These are phyloP conservation scores for Ailanthus altissimus DNA, from an alignment of 345 rosid genomes.

Conservation along the genomic window DNA sequence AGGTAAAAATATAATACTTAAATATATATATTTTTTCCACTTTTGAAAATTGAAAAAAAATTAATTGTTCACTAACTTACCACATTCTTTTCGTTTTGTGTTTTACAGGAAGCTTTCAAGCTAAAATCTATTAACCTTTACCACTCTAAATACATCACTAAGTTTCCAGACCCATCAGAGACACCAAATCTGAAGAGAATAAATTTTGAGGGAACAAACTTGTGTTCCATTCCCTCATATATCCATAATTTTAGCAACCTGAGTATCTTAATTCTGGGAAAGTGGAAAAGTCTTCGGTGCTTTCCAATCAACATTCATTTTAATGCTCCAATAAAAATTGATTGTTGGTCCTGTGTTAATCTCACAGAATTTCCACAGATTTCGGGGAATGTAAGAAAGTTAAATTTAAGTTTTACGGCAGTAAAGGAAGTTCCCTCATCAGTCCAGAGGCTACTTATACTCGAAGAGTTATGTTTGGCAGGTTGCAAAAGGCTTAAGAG, in stretches of 20 bases:
- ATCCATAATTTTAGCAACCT: background rate
- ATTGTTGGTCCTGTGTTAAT: background rate
- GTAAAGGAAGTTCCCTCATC: slow-evolving; percentile 13
- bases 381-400: background rate
- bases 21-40: background rate
- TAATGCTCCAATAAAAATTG: background rate
- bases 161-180: background rate
- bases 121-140: background rate
- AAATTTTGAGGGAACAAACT: background rate
- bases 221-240: background rate
- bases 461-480: too few species aligned
- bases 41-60: background rate
- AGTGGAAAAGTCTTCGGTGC: background rate
- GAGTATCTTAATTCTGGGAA: background rate
- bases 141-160: background rate
- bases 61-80: background rate
- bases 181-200: background rate
- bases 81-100: background rate
- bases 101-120: background rate
- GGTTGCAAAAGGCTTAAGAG: background rate
- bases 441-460: background rate
- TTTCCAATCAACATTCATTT: background rate
- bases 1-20: background rate
- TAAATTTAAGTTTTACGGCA: background rate
- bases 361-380: slow-evolving; percentile 4